These are phyloP conservation scores for Pythium graminicola DNA, from an alignment of 352 stramenopile genomes.

Conservation along the genomic window DNA sequence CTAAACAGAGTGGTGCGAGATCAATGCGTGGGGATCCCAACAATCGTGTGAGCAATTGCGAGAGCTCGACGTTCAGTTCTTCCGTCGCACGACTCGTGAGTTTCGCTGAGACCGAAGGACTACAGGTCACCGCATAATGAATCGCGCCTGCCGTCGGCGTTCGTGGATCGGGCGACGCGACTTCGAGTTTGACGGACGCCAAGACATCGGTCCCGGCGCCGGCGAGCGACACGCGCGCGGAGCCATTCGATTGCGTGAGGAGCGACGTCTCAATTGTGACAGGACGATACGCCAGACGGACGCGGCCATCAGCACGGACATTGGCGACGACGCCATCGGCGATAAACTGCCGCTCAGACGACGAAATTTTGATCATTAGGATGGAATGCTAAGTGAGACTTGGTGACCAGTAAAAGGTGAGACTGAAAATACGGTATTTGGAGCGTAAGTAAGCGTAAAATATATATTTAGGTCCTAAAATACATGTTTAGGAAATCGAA, in stretches of 20 bases:
- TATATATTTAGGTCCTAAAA: too few relatives aligned
- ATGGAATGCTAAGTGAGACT: not conserved
- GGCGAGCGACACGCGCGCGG: constrained; percentile 58
- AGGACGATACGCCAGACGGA: constrained; percentile 55
- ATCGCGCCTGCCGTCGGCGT: constrained; percentile 47
- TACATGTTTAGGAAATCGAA: too few relatives aligned
- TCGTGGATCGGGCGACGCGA: constrained; percentile 38
- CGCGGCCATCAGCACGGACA: constrained; percentile 61
- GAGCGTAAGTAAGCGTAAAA: too few relatives aligned
- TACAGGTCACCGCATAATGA: constrained; percentile 50
- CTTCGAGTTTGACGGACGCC: constrained; percentile 73
- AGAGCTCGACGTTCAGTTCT: constrained; percentile 74
- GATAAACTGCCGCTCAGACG: constrained; percentile 72
- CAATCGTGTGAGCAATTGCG: constrained; percentile 67
- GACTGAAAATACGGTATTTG: too few relatives aligned
- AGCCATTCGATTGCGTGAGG: constrained; percentile 72
- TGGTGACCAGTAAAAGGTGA: too few relatives aligned
- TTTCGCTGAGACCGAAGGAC: constrained; percentile 68
- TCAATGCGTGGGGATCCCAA: constrained; percentile 47
- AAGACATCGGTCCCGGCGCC: constrained; percentile 64
- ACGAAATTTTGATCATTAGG: constrained; percentile 66
- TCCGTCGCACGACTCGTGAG: constrained; percentile 58
- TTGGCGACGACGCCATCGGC: constrained; percentile 59
- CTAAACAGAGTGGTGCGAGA: constrained; percentile 55
- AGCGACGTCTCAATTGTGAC: constrained; percentile 63